Conservation (phyloP, 768 basidiomycete genomes). For the Sarcodon sp. region DNA sequence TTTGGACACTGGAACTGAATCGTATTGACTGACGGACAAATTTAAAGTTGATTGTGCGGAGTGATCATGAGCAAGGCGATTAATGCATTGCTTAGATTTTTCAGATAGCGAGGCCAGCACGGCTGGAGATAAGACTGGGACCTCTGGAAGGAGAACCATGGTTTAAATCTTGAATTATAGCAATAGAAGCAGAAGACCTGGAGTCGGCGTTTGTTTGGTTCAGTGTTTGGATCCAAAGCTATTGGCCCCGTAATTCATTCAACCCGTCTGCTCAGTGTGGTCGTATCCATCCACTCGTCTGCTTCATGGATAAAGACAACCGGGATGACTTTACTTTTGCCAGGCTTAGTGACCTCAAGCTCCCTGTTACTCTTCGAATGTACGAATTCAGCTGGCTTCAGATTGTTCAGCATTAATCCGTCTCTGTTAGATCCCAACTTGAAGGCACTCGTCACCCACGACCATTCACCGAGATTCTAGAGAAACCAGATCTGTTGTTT, state of each 20-base stretch:
- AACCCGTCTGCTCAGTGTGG: background rate
- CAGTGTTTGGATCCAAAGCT: too few relatives aligned
- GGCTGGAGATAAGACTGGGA: background rate
- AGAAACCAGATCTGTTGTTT: conserved; percentile 72
- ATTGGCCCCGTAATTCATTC: background rate
- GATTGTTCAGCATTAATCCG: background rate
- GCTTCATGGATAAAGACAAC: conserved; percentile 43
- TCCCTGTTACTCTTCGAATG: conserved; percentile 84
- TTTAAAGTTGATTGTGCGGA: conserved; percentile 18
- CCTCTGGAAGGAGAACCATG: background rate
- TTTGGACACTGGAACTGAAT: conserved; percentile 15
- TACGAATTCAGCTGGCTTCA: conserved; percentile 13
- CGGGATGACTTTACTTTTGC: conserved; percentile 91
- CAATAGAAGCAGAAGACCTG: too few relatives aligned
- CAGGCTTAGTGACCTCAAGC: conserved; percentile 76
- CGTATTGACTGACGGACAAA: conserved; percentile 34
- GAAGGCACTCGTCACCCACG: conserved; percentile 68
- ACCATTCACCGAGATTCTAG: conserved; percentile 68
- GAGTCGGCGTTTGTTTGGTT: too few relatives aligned
- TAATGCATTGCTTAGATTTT: conserved; percentile 18
- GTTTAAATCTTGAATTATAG: background rate
- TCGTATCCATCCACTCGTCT: background rate
- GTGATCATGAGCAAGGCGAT: conserved; percentile 20
- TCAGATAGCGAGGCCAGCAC: conserved; percentile 4
- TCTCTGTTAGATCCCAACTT: conserved; percentile 55